Evolutionary conservation across 2,329 filamentous ascomycete species (phyloP), one percentile per base, ranked within the genome.

Genomic region (Diaporthe aspalathi): DNA sequence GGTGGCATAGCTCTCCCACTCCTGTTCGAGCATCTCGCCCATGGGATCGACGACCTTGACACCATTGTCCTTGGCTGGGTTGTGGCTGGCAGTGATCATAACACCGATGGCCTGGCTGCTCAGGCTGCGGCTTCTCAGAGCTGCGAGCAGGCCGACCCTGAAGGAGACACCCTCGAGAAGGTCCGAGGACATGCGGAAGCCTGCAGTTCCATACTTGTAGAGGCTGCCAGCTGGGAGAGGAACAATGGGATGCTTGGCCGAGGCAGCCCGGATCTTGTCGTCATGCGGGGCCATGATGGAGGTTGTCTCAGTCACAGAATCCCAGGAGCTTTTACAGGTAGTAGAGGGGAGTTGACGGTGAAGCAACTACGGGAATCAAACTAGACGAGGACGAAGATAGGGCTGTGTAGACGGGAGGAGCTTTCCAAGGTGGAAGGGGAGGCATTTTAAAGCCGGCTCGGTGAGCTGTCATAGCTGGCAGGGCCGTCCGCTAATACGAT

Each of bases 11-110:
- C 87, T 86, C 84, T 99, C 96, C 96, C 96, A 99, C 73, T 95
- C 93, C 81, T 95, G 92, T 89, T 97, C 94, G 63, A 97, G 88
- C 96, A 98, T 98, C 82, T 98, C 96, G 75, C 96, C 95, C 91
- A 97, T 93, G 16, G 96, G 96, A 82, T 99, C 96, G 74, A 99
- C 94, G 76, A 99, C 90, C 88, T 97, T 97, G 81, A 97, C 92
- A 66, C 94, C 94, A 81, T 97, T 97, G 83, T 97, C 94, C 76
- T 90, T 88, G 43, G 94, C 92, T 22, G 93, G 93, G 83, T 97
- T 97, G 86, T 97, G 94, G 78, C 93, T 97, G 74, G 94, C 94
- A 52, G 94, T 97, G 81, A 97, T 93, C 94, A 97, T 97, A 76
- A 99, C 92, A 79, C 96, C 96, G 79, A 99, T 97, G 77, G 94